Base-by-base conservation (phyloP, 345 rosid species). In the Linum trigynum region DNA sequence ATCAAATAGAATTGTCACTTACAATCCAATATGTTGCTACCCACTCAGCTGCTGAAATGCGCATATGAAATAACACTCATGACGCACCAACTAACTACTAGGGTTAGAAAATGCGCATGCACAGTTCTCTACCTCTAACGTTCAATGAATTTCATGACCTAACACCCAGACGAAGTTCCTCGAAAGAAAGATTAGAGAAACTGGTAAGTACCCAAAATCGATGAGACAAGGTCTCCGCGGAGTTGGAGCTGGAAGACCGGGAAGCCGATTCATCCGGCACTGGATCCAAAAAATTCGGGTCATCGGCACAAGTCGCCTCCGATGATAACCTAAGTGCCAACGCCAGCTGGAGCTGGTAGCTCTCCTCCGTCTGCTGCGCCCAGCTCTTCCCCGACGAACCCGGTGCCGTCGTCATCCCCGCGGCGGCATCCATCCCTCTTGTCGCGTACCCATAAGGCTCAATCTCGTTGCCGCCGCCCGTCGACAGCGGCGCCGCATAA, bases 341-440 rank as follows among this genome's bases (percentile, higher is more conserved):
- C 41, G 99, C 99, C 82, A 95, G 75, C 82, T 95, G 99, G 71
- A 95, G 80, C 86, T 95, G 99, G 45, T 95, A 95, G 73, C 99
- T 95, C 90, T 95, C 99, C 75, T 95, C 99, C 67, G 99, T 95
- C 82, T 91, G 98, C 76, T 84, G 96, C 66, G 98, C 99, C 99
- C 96, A 95, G 80, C 95, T 89, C 79, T 86, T 95, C 72, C 91
- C 96, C 1, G 84, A 83, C 1, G 90, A 83, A 8, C 88, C 75
- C 36, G 57, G 42, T 74, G 4, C 86, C 82, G 0, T 69, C 72
- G 32, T 23, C 32, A 23, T 23, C 32, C 32, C 32, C 32, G 67
- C 55, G 0, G 74, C 67, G 23, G 73, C 68, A 7, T 77, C 86
- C 65, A 43, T 68, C 72, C 66, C 79, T 71, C 77, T 81, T 38